Percentiles rank a stretch among this genome's conserved stretches.
These are phyloP conservation scores for Thielaviopsis musarum DNA, from an alignment of 2,329 filamentous ascomycete species.

Conservation along the genomic window DNA sequence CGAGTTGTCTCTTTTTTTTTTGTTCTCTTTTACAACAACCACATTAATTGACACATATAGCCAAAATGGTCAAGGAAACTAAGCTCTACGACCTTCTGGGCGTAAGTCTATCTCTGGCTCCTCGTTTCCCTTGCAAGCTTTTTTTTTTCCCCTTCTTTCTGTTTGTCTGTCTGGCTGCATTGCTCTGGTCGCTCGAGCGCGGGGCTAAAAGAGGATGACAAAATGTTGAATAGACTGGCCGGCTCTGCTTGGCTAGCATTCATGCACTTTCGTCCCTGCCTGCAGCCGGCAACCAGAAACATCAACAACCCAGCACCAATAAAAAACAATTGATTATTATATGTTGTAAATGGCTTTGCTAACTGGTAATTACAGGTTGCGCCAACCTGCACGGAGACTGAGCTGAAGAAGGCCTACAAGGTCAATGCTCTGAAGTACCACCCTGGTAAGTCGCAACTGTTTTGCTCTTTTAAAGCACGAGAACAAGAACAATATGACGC, in stretches of 20 bases:
- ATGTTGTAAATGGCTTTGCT: constrained; percentile 14
- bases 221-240: too few species aligned
- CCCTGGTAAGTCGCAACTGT: constrained; percentile 43
- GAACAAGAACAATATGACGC: background rate
- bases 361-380: constrained; percentile 40
- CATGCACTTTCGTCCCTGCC: background rate
- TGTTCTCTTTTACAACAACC: background rate
- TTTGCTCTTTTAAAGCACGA: background rate
- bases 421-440: constrained; percentile 69
- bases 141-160: background rate
- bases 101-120: constrained; percentile 31
- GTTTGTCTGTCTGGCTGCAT: background rate
- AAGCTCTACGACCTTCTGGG: constrained; percentile 66
- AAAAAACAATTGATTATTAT: background rate
- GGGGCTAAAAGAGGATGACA: background rate
- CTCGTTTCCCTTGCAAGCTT: background rate
- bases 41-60: background rate
- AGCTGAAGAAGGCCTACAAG: constrained; percentile 86
- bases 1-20: background rate
- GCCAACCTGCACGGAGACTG: constrained; percentile 62
- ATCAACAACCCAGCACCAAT: too few species aligned
- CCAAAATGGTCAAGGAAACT: constrained; percentile 56
- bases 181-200: background rate
- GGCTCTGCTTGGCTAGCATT: too few species aligned
- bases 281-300: too few species aligned